Evolutionary conservation across 495 filamentous ascomycete species (phyloP).

Genomic region (Melanomma pulvis-pyrius): DNA sequence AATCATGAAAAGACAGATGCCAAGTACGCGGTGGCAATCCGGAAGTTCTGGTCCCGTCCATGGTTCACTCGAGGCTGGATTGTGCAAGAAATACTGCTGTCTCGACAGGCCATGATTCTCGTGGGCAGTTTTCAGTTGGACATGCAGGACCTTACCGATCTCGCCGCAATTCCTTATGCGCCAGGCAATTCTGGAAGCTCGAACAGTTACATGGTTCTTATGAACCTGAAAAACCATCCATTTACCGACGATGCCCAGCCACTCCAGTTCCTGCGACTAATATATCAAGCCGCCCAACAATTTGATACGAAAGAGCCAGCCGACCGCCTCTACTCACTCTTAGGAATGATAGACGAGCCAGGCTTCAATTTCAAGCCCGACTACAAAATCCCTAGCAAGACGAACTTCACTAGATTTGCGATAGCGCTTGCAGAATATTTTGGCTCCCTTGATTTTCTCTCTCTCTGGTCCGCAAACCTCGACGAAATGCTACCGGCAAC

Average conservation of each 20-base stretch:
- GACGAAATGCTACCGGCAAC: neutral
- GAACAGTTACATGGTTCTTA: slow-evolving; percentile 2
- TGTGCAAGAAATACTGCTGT: slow-evolving; percentile 5
- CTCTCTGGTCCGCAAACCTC: slow-evolving; percentile 9
- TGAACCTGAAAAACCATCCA: neutral
- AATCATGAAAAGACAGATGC: neutral
- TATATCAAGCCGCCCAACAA: neutral
- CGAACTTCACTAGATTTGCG: slow-evolving; percentile 14
- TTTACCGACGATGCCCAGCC: slow-evolving; percentile 5
- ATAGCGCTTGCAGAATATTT: neutral
- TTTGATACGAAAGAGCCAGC: neutral
- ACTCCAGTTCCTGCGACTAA: neutral
- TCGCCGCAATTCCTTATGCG: neutral
- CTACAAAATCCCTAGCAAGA: neutral
- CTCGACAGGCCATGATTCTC: neutral
- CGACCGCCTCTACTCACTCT: neutral
- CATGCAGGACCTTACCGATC: slow-evolving; percentile 4
- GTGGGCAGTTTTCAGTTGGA: neutral
- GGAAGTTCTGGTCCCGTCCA: slow-evolving; percentile 2
- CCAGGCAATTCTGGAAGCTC: neutral
- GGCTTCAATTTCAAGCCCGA: slow-evolving; percentile 1
- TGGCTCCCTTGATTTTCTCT: slow-evolving; percentile 7
- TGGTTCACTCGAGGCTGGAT: slow-evolving; percentile 12
- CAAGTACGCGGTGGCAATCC: slow-evolving; percentile 4
- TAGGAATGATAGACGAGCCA: neutral